Conservation (phyloP, 805 yeast genomes). For the Candida silvatica region DNA sequence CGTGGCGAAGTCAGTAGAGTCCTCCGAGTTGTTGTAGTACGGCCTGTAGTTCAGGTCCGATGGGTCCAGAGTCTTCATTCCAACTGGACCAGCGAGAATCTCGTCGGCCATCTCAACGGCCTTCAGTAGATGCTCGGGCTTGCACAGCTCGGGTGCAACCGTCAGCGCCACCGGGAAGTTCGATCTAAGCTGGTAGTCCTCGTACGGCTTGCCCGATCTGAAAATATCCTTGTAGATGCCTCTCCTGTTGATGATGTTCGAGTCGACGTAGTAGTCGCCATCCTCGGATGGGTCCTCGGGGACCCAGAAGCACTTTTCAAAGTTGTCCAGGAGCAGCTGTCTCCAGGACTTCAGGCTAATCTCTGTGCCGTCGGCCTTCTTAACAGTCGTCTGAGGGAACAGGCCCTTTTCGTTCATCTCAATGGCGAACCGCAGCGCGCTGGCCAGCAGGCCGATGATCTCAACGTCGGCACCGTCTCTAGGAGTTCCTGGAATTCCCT, state of each 20-base stretch:
- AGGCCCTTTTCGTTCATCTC: constrained; percentile 42
- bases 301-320: constrained; percentile 71
- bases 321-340: constrained; percentile 52
- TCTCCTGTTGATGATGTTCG: constrained; percentile 68
- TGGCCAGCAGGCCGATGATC: constrained; percentile 80
- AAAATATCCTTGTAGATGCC: constrained; percentile 91
- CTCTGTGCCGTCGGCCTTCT: constrained; percentile 45
- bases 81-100: constrained; percentile 77
- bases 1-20: constrained; percentile 80
- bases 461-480: constrained; percentile 96
- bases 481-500: constrained; percentile 96
- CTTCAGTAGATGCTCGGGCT: constrained; percentile 45
- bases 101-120: constrained; percentile 69
- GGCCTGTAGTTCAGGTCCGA: constrained; percentile 89
- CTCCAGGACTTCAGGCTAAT: constrained; percentile 70
- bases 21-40: constrained; percentile 72
- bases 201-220: constrained; percentile 76
- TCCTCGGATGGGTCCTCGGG: constrained; percentile 65
- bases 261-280: constrained; percentile 47
- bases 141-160: constrained; percentile 92
- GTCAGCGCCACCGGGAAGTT: constrained; percentile 88
- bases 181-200: constrained; percentile 89
- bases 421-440: constrained; percentile 73
- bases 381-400: constrained; percentile 52
- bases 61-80: constrained; percentile 90